Percentiles rank a stretch among this genome's conserved stretches.
Evolutionary conservation across 2,329 filamentous ascomycete species (phyloP).

Genomic region (Apiospora pterosperma): DNA sequence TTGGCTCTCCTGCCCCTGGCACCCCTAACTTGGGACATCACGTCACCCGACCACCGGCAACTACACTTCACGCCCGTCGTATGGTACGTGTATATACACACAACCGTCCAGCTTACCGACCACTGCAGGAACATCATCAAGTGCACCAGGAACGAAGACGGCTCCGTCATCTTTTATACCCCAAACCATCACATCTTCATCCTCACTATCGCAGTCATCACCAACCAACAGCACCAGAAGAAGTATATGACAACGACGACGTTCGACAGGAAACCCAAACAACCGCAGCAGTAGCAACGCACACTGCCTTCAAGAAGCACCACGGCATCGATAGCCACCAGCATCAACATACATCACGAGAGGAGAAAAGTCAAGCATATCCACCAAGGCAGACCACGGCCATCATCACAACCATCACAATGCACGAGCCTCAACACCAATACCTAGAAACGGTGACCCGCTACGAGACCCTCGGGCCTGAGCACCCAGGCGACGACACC

Average conservation of each 20-base stretch:
- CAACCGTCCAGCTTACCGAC: neutral
- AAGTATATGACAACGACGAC: neutral
- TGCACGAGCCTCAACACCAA: neutral
- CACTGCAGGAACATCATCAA: neutral
- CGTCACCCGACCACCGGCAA: neutral
- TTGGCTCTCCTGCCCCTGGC: neutral
- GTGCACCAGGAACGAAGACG: neutral
- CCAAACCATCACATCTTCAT: neutral
- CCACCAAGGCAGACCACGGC: neutral
- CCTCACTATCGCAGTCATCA: neutral
- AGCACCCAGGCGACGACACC: no score
- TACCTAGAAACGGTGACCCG: no score
- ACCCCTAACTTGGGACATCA: neutral
- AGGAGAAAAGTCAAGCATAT: neutral
- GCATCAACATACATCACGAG: neutral
- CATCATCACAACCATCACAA: neutral
- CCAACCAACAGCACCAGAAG: neutral
- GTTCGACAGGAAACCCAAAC: neutral
- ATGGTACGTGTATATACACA: neutral
- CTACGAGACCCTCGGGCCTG: no score
- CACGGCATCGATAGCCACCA: neutral
- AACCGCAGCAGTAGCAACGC: neutral
- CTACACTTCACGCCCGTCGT: neutral
- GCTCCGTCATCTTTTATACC: neutral
- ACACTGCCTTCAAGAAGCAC: neutral